These are phyloP conservation scores for Eimeria zaria DNA, from an alignment of 169 alveolate genomes.

Conservation along the genomic window DNA sequence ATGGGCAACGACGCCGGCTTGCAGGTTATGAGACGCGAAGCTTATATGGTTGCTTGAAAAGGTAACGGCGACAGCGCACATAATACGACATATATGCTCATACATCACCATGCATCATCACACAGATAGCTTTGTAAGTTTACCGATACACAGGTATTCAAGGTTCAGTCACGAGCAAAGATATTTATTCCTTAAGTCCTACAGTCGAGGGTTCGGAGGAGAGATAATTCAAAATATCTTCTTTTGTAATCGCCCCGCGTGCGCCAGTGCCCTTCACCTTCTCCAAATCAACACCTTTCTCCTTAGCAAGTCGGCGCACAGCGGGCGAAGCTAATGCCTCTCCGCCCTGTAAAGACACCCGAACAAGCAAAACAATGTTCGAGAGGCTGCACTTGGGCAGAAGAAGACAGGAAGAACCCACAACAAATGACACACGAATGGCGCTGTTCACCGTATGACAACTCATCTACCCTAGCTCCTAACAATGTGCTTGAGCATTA, in stretches of 20 bases:
- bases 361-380: too few species aligned
- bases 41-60: too few species aligned
- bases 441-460: not conserved
- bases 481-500: too few species aligned
- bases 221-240: constrained; percentile 83
- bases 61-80: too few species aligned
- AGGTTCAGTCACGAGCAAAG: too few species aligned
- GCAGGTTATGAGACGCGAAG: too few species aligned
- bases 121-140: not conserved
- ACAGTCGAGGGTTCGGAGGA: constrained; percentile 15
- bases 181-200: not conserved
- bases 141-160: not conserved
- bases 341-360: not conserved
- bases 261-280: constrained; percentile 87
- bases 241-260: constrained; percentile 86
- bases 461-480: not conserved
- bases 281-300: constrained; percentile 86
- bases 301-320: constrained; percentile 88
- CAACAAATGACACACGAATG: not conserved
- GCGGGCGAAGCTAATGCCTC: constrained; percentile 87
- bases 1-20: too few species aligned
- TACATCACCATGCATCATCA: too few species aligned
- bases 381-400: too few species aligned
- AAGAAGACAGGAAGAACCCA: not conserved
- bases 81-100: too few species aligned